A percentile compares a stretch with the other conserved stretches of the same genome.
These are phyloP conservation scores for Umbelopsis sp. DNA, from an alignment of 192 early-diverging fungal species.

Conservation along the genomic window DNA sequence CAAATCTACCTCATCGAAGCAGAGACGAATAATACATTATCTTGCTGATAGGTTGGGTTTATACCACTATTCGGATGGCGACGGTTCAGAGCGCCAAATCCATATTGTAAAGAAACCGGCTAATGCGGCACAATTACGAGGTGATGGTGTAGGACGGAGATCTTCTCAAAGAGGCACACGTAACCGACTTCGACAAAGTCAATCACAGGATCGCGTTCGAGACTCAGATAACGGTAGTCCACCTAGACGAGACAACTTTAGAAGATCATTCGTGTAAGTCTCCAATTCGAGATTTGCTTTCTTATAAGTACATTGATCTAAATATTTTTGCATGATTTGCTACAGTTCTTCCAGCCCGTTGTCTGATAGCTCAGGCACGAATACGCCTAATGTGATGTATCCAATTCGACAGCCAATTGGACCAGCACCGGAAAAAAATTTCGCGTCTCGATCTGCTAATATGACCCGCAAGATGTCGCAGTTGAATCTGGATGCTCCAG, in stretches of 20 bases:
- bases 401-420: slow-evolving; percentile 76
- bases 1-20: slow-evolving; percentile 57
- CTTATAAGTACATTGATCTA: background rate
- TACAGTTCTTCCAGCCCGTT: slow-evolving; percentile 34
- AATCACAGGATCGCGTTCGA: slow-evolving; percentile 29
- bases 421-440: slow-evolving; percentile 72
- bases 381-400: slow-evolving; percentile 59
- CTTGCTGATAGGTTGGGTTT: slow-evolving; percentile 75
- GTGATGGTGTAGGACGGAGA: slow-evolving; percentile 5
- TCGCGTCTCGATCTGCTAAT: slow-evolving; percentile 56
- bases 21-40: slow-evolving; percentile 64
- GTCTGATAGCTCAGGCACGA: slow-evolving; percentile 54
- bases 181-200: slow-evolving; percentile 26
- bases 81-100: slow-evolving; percentile 49
- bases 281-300: background rate
- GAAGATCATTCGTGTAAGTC: slow-evolving; percentile 44
- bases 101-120: slow-evolving; percentile 45
- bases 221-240: slow-evolving; percentile 22
- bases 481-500: slow-evolving; percentile 23
- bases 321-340: background rate
- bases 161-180: slow-evolving; percentile 42
- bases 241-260: slow-evolving; percentile 33
- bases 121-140: slow-evolving; percentile 25
- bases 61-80: slow-evolving; percentile 51
- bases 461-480: slow-evolving; percentile 21